These are phyloP conservation scores for Thraustochytrium striatum DNA, from an alignment of 352 stramenopile species.

Conservation along the genomic window DNA sequence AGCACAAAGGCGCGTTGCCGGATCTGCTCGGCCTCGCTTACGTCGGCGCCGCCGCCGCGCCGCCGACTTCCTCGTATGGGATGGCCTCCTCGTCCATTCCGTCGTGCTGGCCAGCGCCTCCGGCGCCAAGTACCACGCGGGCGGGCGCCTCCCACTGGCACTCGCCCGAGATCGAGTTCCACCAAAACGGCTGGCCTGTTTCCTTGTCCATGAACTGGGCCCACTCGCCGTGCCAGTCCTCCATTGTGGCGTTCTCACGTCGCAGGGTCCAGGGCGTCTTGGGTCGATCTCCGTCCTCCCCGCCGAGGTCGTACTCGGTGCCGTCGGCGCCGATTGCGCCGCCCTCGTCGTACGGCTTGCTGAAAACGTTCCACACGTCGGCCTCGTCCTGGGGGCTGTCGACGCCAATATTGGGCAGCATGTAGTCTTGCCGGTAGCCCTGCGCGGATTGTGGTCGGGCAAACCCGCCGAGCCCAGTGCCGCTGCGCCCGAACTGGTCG, in stretches of 20 bases:
- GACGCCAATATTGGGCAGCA: not conserved
- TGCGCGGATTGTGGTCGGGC: conserved; percentile 23
- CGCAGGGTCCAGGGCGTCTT: conserved; percentile 23
- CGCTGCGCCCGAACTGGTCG: too few species aligned
- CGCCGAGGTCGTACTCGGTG: not conserved
- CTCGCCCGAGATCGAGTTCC: conserved; percentile 34
- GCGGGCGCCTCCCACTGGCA: not conserved
- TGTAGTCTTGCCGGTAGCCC: not conserved
- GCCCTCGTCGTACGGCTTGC: not conserved
- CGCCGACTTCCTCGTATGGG: not conserved
- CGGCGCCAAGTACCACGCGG: not conserved
- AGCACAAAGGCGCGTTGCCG: conserved; percentile 34
- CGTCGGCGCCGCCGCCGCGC: not conserved
- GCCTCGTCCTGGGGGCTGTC: not conserved
- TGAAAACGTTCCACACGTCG: conserved; percentile 26
- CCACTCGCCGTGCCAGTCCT: conserved; percentile 39
- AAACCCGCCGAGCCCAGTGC: too few species aligned
- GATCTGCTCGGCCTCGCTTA: conserved; percentile 31
- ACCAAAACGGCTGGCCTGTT: conserved; percentile 29
- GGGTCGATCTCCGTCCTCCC: not conserved
- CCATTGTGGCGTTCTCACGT: not conserved
- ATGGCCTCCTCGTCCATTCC: not conserved
- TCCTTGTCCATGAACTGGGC: conserved; percentile 45
- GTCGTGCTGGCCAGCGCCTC: not conserved
- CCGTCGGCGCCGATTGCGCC: not conserved